A percentile compares a stretch with the other conserved stretches of the same genome.
Evolutionary conservation across 345 rosid genomes (phyloP).

Genomic region (Nephelium lappaceum): DNA sequence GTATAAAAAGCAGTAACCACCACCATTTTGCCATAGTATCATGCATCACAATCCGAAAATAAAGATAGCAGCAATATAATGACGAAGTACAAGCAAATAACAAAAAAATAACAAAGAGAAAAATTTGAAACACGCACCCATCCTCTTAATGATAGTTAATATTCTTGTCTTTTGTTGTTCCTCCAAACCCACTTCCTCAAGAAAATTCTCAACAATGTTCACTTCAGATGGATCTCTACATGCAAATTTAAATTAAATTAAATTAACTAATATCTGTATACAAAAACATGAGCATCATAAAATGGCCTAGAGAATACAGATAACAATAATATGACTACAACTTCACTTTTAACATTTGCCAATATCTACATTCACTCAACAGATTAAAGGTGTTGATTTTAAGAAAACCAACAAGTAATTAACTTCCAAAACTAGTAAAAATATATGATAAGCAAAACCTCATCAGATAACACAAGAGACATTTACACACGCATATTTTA

Average conservation of each 20-base stretch:
- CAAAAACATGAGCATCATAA: neutral
- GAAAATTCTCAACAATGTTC: conserved; percentile 73
- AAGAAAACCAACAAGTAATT: neutral
- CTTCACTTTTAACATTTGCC: neutral
- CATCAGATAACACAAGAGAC: too few relatives aligned
- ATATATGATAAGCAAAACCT: neutral
- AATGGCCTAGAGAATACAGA: neutral
- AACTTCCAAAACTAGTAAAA: neutral
- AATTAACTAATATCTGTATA: neutral
- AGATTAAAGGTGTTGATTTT: neutral
- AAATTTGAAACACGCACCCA: conserved; percentile 52
- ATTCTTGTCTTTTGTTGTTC: conserved; percentile 67
- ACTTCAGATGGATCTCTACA: conserved; percentile 69
- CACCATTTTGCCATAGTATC: neutral
- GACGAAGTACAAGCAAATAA: neutral
- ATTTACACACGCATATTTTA: too few relatives aligned
- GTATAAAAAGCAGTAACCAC: too few relatives aligned
- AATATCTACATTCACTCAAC: neutral
- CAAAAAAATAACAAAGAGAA: neutral
- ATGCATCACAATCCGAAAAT: neutral
- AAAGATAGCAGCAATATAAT: neutral
- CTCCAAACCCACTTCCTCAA: conserved; percentile 64
- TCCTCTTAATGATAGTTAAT: conserved; percentile 59
- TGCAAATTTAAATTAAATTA: neutral
- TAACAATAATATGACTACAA: neutral